Evolutionary conservation across 768 basidiomycete species (phyloP), one percentile per base, ranked within the genome.

Genomic region (Tulasnella calospora): DNA sequence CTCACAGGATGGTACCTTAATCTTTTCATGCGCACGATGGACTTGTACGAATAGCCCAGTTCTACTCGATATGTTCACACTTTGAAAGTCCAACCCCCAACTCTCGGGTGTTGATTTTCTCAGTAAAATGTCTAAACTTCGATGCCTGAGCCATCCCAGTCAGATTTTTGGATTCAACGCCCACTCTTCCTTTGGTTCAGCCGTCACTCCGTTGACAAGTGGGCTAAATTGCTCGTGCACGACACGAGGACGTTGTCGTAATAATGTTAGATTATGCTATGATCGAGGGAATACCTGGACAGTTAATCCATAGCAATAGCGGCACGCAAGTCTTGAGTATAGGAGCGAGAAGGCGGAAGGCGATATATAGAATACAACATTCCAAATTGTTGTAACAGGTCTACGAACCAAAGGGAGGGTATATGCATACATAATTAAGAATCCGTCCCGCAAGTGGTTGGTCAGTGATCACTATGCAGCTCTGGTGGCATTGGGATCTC

Each of bases 1-100:
- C 84, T 94, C 82, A 94, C 94, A 30, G 94, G 93, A 46, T 94
- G 93, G 92, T 94, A 93, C 85, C 85, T 93, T 75, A 88, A 87
- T 70, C 81, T 88, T 71, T 84, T 94, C 81, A 89, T 93, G 89
- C 72, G 81, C 2, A 73, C 55, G 0, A 77, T 79, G 12, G 77
- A 79, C 12, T 78, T 80, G 35, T 44, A 13, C 12, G 61, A 72
- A 5, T 55, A 76, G 74, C 27, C 73, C 5, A 19, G 4, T 44
- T 17, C 12, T 15, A 44, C 41, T 44, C 13, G 13, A 15, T 44
- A 15, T 44, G 9, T 15, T 44, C 41, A 15, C 13, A 15, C 6
- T 38, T 38, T 9, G 38, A 38, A 3, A 9, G 38, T 38, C 38
- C 38, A 38, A 44, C 7, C 13, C 13, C 41, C 41, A 10, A 44